Conservation (phyloP, 352 stramenopile species). For the Discostella stelligera region DNA sequence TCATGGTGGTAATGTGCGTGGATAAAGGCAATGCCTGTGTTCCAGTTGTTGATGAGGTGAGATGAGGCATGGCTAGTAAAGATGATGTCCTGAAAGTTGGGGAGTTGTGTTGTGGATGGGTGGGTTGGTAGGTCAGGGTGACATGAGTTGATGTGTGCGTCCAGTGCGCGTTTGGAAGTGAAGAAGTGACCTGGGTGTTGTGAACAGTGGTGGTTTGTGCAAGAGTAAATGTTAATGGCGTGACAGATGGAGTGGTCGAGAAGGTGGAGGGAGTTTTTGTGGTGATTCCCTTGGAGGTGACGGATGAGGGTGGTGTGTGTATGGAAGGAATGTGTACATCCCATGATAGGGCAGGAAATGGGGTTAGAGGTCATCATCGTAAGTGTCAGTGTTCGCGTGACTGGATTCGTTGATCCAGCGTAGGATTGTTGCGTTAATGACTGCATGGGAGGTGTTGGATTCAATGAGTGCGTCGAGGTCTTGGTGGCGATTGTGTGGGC, state of each 20-base stretch:
- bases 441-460: no score
- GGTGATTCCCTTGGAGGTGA: background rate
- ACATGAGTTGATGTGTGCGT: background rate
- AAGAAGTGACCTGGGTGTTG: background rate
- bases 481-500: no score
- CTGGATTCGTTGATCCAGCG: no score
- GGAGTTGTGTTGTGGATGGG: background rate
- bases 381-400: no score
- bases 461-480: no score
- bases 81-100: background rate
- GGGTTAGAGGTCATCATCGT: background rate
- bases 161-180: background rate
- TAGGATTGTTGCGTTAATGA: no score
- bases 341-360: background rate
- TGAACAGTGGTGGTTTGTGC: no score
- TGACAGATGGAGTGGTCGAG: background rate
- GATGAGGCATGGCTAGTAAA: background rate
- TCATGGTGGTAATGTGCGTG: background rate
- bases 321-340: background rate
- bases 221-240: background rate
- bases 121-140: background rate
- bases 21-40: background rate
- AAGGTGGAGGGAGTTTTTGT: background rate
- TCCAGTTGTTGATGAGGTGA: background rate
- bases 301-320: background rate